phyloP scores from a whole-genome alignment of 192 early-diverging fungal species.

The Funneliformis mosseae region DNA sequence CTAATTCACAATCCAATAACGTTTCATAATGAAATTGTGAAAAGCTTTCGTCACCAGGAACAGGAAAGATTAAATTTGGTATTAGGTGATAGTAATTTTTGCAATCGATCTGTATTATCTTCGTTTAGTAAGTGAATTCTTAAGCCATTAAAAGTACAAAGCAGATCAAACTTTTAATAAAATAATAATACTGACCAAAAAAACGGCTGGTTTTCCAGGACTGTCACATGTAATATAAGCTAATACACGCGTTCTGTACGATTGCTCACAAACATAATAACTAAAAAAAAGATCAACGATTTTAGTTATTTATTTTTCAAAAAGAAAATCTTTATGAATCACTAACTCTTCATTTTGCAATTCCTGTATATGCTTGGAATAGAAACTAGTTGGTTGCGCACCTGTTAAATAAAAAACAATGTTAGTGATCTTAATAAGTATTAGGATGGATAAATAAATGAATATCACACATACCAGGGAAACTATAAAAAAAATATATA shows the following conservation, averaged over 20 bases:
- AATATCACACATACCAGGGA: background rate
- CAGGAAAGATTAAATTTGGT: slow-evolving; percentile 63
- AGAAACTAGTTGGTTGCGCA: slow-evolving; percentile 70
- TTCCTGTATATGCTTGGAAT: slow-evolving; percentile 46
- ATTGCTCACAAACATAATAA: slow-evolving; percentile 84
- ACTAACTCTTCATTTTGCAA: slow-evolving; percentile 64
- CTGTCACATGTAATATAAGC: slow-evolving; percentile 44
- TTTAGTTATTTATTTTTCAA: background rate
- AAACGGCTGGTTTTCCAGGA: slow-evolving; percentile 51
- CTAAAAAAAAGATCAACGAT: slow-evolving; percentile 33
- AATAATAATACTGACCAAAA: slow-evolving; percentile 46
- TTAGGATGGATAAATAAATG: background rate
- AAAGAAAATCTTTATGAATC: background rate
- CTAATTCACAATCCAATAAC: slow-evolving; percentile 91
- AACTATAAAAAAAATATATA: background rate
- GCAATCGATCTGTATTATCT: slow-evolving; percentile 69
- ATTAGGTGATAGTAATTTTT: slow-evolving; percentile 82
- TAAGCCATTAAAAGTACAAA: background rate
- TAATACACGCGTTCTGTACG: slow-evolving; percentile 75
- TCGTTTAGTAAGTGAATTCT: background rate
- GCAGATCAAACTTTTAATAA: background rate
- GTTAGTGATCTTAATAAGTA: background rate
- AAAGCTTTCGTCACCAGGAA: slow-evolving; percentile 39
- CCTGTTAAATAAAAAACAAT: slow-evolving; percentile 47
- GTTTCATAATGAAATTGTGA: slow-evolving; percentile 64